Conservation (phyloP, 768 basidiomycete species). For the Leccinum variicolor region DNA sequence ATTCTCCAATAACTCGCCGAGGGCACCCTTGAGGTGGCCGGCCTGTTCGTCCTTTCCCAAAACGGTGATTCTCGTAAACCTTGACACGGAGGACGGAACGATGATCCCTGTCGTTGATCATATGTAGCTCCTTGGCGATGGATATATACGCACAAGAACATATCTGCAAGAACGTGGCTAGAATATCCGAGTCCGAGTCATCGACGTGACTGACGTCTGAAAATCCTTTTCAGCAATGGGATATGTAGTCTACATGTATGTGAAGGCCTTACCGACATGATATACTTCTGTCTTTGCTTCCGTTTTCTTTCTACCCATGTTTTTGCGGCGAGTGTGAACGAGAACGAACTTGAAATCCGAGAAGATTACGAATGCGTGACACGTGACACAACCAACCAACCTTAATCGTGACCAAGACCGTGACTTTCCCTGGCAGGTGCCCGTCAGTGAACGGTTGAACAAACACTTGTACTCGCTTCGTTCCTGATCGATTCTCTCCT, state of each 20-base stretch:
- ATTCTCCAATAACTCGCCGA: background rate
- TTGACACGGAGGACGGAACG: background rate
- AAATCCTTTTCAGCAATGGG: background rate
- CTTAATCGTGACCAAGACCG: too few relatives aligned
- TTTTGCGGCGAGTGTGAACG: background rate
- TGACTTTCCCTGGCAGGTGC: too few relatives aligned
- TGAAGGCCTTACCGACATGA: conserved; percentile 43
- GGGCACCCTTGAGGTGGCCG: background rate
- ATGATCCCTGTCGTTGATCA: background rate
- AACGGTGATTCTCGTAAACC: background rate
- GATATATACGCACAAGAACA: background rate
- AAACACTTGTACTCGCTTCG: conserved; percentile 33
- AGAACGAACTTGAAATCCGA: background rate
- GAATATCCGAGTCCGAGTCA: conserved; percentile 9
- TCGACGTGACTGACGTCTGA: conserved; percentile 62
- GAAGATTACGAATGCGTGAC: conserved; percentile 15
- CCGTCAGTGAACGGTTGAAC: too few relatives aligned
- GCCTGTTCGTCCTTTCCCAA: background rate
- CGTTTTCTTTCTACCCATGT: conserved; percentile 28
- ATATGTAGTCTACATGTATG: background rate
- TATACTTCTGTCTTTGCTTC: conserved; percentile 35
- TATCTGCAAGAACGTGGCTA: background rate
- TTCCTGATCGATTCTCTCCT: conserved; percentile 10
- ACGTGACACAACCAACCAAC: background rate
- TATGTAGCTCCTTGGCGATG: background rate